phyloP scores from a whole-genome alignment of 2,329 filamentous ascomycete genomes.

The Colletotrichum sp. region DNA sequence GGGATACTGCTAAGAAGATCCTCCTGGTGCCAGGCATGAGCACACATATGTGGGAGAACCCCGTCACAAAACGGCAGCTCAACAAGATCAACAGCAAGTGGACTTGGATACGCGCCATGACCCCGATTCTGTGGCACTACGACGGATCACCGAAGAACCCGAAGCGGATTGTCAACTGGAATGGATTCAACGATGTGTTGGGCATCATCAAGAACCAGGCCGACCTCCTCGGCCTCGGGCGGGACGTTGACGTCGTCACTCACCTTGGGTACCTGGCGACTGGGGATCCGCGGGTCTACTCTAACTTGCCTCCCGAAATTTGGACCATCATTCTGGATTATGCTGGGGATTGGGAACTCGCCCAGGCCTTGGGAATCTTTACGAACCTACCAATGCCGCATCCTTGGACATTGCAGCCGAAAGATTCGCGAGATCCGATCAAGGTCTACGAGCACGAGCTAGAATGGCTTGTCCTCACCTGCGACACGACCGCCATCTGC shows the following conservation, averaged over 20 bases:
- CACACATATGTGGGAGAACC: slow-evolving; percentile 86
- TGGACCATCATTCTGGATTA: slow-evolving; percentile 89
- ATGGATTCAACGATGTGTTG: slow-evolving; percentile 72
- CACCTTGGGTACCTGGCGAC: slow-evolving; percentile 39
- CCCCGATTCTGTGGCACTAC: slow-evolving; percentile 84
- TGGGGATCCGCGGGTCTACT: slow-evolving; percentile 36
- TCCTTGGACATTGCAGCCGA: slow-evolving; percentile 70
- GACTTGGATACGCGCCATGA: slow-evolving; percentile 84
- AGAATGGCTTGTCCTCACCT: slow-evolving; percentile 83
- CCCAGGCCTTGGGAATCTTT: slow-evolving; percentile 80
- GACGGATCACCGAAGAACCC: slow-evolving; percentile 52
- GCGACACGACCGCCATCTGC: slow-evolving; percentile 73
- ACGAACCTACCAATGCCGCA: slow-evolving; percentile 75
- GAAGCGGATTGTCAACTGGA: slow-evolving; percentile 65
- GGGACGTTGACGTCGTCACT: slow-evolving; percentile 66
- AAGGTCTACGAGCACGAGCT: slow-evolving; percentile 78
- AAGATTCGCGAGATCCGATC: slow-evolving; percentile 65
- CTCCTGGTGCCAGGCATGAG: slow-evolving; percentile 90
- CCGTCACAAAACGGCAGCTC: slow-evolving; percentile 85
- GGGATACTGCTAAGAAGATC: slow-evolving; percentile 86
- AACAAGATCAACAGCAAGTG: slow-evolving; percentile 83
- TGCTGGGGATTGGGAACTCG: slow-evolving; percentile 89
- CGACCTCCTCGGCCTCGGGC: slow-evolving; percentile 74
- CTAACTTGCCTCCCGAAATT: slow-evolving; percentile 78
- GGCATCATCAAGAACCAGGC: slow-evolving; percentile 79